A percentile compares a stretch with the other conserved stretches of the same genome.
Conservation (phyloP, 2,329 filamentous ascomycete genomes). For the Dissoconium aciculare region DNA sequence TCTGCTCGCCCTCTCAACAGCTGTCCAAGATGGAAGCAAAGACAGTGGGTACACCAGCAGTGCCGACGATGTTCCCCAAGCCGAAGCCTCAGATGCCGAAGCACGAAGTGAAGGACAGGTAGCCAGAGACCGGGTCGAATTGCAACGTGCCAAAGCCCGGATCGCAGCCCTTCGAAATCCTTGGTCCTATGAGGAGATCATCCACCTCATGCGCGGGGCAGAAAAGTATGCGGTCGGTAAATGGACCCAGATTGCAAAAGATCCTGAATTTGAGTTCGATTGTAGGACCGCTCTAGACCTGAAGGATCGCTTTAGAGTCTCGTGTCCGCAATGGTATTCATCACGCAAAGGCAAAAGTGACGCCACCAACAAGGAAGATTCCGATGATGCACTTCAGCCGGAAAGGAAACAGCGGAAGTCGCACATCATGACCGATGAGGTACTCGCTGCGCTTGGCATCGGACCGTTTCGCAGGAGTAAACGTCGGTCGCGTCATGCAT, state of each 20-base stretch:
- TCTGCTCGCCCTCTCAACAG: too few species aligned
- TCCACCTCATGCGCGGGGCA: constrained; percentile 42
- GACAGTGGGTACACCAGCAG: too few species aligned
- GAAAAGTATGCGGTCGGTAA: constrained; percentile 47
- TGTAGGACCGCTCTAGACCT: constrained; percentile 46
- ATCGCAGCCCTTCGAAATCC: too few species aligned
- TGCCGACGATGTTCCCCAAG: too few species aligned
- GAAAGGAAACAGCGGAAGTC: neutral
- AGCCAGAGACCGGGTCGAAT: too few species aligned
- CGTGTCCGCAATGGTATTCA: constrained; percentile 17
- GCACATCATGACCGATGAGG: neutral
- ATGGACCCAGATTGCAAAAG: constrained; percentile 48
- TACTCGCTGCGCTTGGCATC: constrained; percentile 32
- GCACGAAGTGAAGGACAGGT: too few species aligned
- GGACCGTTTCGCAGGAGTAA: constrained; percentile 35
- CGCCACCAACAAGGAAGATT: neutral
- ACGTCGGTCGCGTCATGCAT: constrained; percentile 40
- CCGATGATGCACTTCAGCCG: neutral
- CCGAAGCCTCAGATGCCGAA: too few species aligned
- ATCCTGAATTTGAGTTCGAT: constrained; percentile 42
- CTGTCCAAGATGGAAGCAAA: too few species aligned
- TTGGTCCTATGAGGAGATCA: constrained; percentile 50
- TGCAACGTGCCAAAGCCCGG: too few species aligned
- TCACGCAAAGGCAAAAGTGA: constrained; percentile 1
- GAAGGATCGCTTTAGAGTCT: constrained; percentile 40